Conservation (phyloP, 2,329 filamentous ascomycete genomes). For the Tolypocladium nubicola region DNA sequence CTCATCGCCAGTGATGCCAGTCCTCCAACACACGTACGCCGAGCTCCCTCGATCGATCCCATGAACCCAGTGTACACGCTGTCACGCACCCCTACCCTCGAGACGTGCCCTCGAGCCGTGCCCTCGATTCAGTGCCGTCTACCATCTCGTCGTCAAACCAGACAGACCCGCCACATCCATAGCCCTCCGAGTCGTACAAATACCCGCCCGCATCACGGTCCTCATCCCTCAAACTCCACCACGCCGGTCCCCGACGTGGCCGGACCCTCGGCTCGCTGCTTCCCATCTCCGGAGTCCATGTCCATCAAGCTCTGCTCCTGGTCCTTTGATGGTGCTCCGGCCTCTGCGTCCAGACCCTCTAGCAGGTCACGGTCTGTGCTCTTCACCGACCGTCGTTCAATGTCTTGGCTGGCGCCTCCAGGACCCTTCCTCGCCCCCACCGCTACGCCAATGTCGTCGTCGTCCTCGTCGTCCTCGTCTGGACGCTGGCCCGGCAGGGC, state of each 20-base stretch:
- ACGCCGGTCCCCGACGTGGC: constrained; percentile 23
- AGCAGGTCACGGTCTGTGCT: constrained; percentile 61
- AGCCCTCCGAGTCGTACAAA: not conserved
- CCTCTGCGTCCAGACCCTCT: constrained; percentile 63
- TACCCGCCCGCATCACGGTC: not conserved
- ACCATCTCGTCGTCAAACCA: not conserved
- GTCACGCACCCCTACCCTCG: not conserved
- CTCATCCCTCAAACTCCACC: constrained; percentile 31
- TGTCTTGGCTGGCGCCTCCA: constrained; percentile 34
- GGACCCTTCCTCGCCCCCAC: constrained; percentile 26
- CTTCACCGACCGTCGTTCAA: constrained; percentile 52
- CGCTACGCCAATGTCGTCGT: constrained; percentile 38
- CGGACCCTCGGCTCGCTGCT: constrained; percentile 14
- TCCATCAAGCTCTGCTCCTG: constrained; percentile 24
- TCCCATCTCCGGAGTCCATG: constrained; percentile 14
- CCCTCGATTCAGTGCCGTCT: not conserved
- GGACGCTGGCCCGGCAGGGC: constrained; percentile 52
- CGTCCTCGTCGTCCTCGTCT: constrained; percentile 63
- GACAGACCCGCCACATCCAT: not conserved
- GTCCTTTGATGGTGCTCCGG: constrained; percentile 33
- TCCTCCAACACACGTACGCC: not conserved
- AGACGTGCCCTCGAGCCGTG: too few relatives aligned
- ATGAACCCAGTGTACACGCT: not conserved
- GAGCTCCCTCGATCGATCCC: not conserved
- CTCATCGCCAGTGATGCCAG: not conserved